phyloP scores from a whole-genome alignment of 2,329 filamentous ascomycete species.

The Aspergillus ochraceoroseus region DNA sequence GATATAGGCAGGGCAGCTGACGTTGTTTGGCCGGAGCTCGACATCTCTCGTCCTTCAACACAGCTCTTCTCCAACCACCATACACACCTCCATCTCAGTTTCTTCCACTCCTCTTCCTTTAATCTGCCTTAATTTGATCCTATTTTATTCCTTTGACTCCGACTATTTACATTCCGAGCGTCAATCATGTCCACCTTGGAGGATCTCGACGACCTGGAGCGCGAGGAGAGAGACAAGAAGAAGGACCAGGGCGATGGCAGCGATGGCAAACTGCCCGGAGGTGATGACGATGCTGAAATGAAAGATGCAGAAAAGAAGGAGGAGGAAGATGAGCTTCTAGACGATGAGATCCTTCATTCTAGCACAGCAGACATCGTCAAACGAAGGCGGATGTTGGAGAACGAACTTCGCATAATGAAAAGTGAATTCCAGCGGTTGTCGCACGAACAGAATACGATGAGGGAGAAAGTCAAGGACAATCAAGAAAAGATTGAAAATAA shows the following conservation, averaged over 20 bases:
- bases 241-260: constrained; percentile 56
- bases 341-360: constrained; percentile 87
- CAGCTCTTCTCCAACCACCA: constrained; percentile 14
- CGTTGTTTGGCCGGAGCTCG: constrained; percentile 37
- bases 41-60: constrained; percentile 15
- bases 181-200: constrained; percentile 76
- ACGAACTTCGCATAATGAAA: constrained; percentile 97
- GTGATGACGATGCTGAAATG: constrained; percentile 81
- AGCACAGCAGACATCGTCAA: constrained; percentile 94
- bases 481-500: constrained; percentile 99
- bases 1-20: constrained; percentile 30
- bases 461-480: constrained; percentile 99
- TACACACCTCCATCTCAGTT: constrained; percentile 8
- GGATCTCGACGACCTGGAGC: constrained; percentile 85
- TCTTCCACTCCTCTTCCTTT: constrained; percentile 2
- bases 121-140: too few relatives aligned
- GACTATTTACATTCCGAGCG: background rate
- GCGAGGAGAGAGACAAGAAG: constrained; percentile 68
- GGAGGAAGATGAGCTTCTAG: constrained; percentile 74
- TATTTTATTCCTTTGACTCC: background rate
- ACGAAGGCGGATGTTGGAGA: constrained; percentile 85
- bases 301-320: constrained; percentile 67
- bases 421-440: constrained; percentile 90
- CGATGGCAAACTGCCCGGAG: constrained; percentile 53
- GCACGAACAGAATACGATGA: constrained; percentile 94